Conservation (phyloP, 2,329 filamentous ascomycete species). For the Fusarium nodosum region DNA sequence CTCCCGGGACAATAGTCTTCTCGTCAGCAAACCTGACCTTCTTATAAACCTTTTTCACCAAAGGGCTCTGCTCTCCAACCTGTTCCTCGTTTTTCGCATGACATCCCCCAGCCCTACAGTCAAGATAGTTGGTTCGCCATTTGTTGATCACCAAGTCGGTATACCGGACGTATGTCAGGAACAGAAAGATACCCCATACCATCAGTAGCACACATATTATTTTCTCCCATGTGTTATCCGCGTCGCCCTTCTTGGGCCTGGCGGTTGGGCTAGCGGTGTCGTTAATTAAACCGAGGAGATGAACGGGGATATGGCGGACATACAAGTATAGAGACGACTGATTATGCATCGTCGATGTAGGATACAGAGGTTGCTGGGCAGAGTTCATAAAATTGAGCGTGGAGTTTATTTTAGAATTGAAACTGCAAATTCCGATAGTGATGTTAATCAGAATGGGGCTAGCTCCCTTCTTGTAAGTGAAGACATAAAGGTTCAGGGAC, state of each 20-base stretch:
- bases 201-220: background rate
- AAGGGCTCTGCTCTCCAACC: background rate
- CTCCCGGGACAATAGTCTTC: background rate
- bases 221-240: too few relatives aligned
- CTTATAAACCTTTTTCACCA: background rate
- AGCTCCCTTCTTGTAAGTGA: background rate
- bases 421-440: background rate
- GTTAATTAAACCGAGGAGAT: background rate
- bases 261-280: background rate
- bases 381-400: background rate
- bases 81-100: background rate
- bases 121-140: background rate
- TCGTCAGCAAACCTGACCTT: constrained; percentile 19
- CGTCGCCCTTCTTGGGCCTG: background rate
- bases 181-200: background rate
- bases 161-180: background rate
- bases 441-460: background rate
- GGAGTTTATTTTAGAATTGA: background rate
- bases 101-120: background rate
- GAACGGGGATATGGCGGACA: too few relatives aligned
- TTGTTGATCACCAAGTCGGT: constrained; percentile 2
- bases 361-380: background rate
- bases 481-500: background rate
- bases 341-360: background rate
- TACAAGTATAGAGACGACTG: background rate